Evolutionary conservation across 495 filamentous ascomycete species (phyloP).

Genomic region (Lineolata rhizophorae): DNA sequence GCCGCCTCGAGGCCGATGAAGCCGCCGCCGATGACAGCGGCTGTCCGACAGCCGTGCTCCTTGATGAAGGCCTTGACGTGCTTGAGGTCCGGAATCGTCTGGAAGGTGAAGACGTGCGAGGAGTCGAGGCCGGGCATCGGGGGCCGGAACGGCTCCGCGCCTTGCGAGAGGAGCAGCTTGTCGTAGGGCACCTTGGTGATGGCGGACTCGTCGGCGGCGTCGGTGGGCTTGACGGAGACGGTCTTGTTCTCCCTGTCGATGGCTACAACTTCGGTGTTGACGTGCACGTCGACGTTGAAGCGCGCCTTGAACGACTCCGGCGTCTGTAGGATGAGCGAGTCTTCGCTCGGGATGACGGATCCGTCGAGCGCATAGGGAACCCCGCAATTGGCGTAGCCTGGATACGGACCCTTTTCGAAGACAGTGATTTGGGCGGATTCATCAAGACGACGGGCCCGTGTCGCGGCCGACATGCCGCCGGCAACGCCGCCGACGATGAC

Average conservation of each 20-base stretch:
- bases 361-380: conserved; percentile 16
- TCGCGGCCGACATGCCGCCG: conserved; percentile 16
- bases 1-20: conserved; percentile 19
- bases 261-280: conserved; percentile 9
- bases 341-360: conserved; percentile 11
- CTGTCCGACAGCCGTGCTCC: conserved; percentile 3
- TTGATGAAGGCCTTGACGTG: conserved; percentile 7
- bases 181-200: conserved; percentile 9
- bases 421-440: conserved; percentile 16
- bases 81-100: conserved; percentile 13
- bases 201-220: conserved; percentile 2
- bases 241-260: conserved; percentile 4
- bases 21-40: conserved; percentile 13
- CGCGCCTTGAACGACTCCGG: conserved; percentile 9
- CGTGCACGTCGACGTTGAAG: conserved; percentile 12
- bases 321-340: conserved; percentile 11
- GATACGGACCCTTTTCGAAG: conserved; percentile 16
- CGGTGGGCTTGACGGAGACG: conserved; percentile 1
- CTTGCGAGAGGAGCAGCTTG: conserved; percentile 13
- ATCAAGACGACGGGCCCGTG: conserved; percentile 14
- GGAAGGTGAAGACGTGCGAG: conserved; percentile 13
- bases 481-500: conserved; percentile 17
- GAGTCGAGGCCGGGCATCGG: conserved; percentile 7
- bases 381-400: conserved; percentile 18
- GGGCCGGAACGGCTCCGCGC: conserved; percentile 10